Conservation (phyloP, 1,284 basidiomycete species). For the Clitocybe nebularis region DNA sequence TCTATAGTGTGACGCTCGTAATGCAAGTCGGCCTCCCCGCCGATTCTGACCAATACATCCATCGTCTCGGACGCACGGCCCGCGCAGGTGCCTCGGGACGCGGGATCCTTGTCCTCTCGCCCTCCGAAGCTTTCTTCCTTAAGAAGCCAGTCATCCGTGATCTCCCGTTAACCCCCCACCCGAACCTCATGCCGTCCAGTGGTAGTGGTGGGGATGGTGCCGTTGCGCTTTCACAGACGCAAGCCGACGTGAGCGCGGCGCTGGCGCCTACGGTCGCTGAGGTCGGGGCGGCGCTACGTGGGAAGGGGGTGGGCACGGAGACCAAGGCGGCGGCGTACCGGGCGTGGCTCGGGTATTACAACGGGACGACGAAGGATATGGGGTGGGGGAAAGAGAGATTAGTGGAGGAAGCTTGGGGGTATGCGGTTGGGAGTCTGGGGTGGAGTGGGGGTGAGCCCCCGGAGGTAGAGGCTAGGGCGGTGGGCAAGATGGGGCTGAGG, state of each 20-base stretch:
- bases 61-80: conserved; percentile 89
- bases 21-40: conserved; percentile 76
- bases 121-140: conserved; percentile 55
- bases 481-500: conserved; percentile 60
- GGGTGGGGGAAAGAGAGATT: conserved; percentile 39
- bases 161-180: too few relatives aligned
- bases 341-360: conserved; percentile 62
- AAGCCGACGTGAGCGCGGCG: not conserved
- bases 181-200: too few relatives aligned
- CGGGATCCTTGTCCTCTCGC: conserved; percentile 57
- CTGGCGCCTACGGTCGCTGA: conserved; percentile 12
- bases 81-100: conserved; percentile 72
- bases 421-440: conserved; percentile 38
- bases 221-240: conserved; percentile 18
- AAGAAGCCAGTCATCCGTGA: conserved; percentile 33
- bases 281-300: conserved; percentile 19
- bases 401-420: conserved; percentile 44
- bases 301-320: conserved; percentile 27
- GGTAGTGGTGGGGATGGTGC: conserved; percentile 43
- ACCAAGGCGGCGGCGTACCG: conserved; percentile 50
- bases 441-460: conserved; percentile 38
- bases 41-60: conserved; percentile 81
- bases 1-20: conserved; percentile 51
- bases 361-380: conserved; percentile 35
- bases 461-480: conserved; percentile 44